Base-by-base conservation (phyloP, 1,139 yeast species). In the Scheffersomyces cryptocercus region DNA sequence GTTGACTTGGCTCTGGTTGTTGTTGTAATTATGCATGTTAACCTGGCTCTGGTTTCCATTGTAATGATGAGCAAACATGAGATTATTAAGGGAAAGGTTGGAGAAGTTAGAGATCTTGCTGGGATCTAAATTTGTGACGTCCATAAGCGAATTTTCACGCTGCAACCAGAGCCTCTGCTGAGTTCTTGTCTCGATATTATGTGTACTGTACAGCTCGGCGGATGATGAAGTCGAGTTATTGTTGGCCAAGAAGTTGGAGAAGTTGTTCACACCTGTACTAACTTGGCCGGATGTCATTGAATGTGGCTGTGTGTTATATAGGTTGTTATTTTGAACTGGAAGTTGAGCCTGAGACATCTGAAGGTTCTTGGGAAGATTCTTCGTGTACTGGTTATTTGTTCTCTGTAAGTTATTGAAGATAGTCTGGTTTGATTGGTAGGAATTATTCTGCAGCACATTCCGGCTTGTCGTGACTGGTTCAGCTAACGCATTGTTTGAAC, bases 111-210 rank as follows among this genome's bases (percentile, higher is more conserved):
- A 61, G 45, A 67, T 48, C 35, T 63, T 64, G 35, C 53, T 55
- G 3, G 68, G 54, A 47, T 73, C 76, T 39, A 70, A 61, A 20
- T 70, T 62, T 7, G 73, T 67, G 1, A 82, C 65, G 56, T 83
- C 88, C 69, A 84, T 68, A 36, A 84, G 70, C 4, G 87, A 82
- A 54, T 79, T 85, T 51, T 88, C 95, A 49, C 95, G 71, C 59
- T 87, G 95, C 32, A 88, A 67, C 95, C 95, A 87, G 40, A 88
- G 73, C 49, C 85, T 77, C 56, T 87, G 93, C 57, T 88, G 96
- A 0, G 95, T 87, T 62, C 96, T 74, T 0, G 89, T 84, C 41
- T 82, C 84, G 31, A 52, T 47, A 31, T 54, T 56, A 35, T 54
- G 53, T 32, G 53, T 49, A 26, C 43, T 28, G 26, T 41, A 13